Base-by-base conservation (phyloP, 2,329 filamentous ascomycete species). In the Oidium heveae region DNA sequence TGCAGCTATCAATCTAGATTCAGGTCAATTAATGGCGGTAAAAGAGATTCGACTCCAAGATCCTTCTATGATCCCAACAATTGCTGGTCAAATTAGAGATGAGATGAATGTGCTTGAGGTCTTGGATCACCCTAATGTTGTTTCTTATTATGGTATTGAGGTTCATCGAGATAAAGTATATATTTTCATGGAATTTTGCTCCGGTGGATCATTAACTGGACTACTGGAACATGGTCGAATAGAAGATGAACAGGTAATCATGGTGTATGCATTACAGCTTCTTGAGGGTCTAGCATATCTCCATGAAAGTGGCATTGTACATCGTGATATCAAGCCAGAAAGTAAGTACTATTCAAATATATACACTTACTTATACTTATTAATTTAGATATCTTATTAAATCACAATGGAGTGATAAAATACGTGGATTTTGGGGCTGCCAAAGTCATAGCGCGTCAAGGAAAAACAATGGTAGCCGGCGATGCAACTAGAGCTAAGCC, bases 131-230 rank as follows among this genome's bases (percentile, higher is more conserved):
- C 91, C 91, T 22, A 98, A 98, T 65, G 86, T 98, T 57, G 93
- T 98, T 22, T 89, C 87, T 10, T 98, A 98, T 68, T 91, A 91
- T 64, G 91, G 91, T 56, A 96, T 98, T 63, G 91, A 98, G 67
- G 91, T 95, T 2, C 91, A 98, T 68, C 79, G 91, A 58, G 91
- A 98, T 72, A 91, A 94, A 65, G 91, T 98, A n/a, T 98, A 96
- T 68, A 95, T 98, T 61, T 98, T 98, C 66, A 98, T 98, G 91
- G 91, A 98, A 68, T 96, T 94, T 68, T 98, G 91, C 67, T 93
- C 87, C 4, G 89, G 91, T 53, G 91, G 91, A 20, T 96, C 89
- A 16, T 73, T 98, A 52, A 88, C 91, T 44, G 84, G 78, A 53
- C 71, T 98, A 54, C 73, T 98, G 44, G 91, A 98, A 66, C 89